These are phyloP conservation scores for Dothideomycetes sp. DNA, from an alignment of 2,329 filamentous ascomycete genomes.

Conservation along the genomic window DNA sequence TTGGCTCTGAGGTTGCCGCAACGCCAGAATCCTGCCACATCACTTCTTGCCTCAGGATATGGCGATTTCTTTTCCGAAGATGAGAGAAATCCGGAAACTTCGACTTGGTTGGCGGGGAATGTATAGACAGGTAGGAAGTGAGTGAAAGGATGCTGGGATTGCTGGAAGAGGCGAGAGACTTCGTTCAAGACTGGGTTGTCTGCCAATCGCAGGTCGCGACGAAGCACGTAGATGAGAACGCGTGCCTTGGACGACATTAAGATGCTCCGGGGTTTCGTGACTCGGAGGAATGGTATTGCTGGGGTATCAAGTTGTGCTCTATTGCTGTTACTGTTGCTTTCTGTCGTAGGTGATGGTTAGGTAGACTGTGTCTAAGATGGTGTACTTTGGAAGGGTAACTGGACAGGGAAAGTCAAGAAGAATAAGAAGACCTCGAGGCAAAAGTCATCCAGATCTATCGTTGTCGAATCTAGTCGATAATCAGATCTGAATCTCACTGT, in stretches of 20 bases:
- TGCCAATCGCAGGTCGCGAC: conserved; percentile 61
- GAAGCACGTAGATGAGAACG: conserved; percentile 61
- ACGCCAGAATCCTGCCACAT: conserved; percentile 60
- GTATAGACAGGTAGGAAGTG: conserved; percentile 65
- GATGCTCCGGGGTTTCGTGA: too few species aligned
- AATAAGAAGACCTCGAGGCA: too few species aligned
- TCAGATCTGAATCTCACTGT: background rate
- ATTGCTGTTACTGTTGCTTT: too few species aligned
- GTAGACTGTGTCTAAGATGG: too few species aligned
- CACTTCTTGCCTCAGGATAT: conserved; percentile 58
- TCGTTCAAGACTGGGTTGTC: conserved; percentile 67
- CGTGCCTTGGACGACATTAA: conserved; percentile 10
- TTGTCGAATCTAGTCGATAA: too few species aligned
- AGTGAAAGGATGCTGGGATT: conserved; percentile 41
- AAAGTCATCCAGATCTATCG: too few species aligned
- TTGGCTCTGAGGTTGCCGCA: conserved; percentile 63
- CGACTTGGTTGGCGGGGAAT: conserved; percentile 61
- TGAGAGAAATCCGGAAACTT: conserved; percentile 64
- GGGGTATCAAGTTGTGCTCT: too few species aligned
- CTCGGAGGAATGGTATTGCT: too few species aligned
- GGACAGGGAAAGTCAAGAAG: too few species aligned
- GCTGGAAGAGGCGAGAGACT: conserved; percentile 38
- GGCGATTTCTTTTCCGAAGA: conserved; percentile 43
- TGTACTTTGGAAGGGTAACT: too few species aligned
- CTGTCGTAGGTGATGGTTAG: too few species aligned